Evolutionary conservation across 495 filamentous ascomycete species (phyloP).

Genomic region (Thermothielavioides terrestris): DNA sequence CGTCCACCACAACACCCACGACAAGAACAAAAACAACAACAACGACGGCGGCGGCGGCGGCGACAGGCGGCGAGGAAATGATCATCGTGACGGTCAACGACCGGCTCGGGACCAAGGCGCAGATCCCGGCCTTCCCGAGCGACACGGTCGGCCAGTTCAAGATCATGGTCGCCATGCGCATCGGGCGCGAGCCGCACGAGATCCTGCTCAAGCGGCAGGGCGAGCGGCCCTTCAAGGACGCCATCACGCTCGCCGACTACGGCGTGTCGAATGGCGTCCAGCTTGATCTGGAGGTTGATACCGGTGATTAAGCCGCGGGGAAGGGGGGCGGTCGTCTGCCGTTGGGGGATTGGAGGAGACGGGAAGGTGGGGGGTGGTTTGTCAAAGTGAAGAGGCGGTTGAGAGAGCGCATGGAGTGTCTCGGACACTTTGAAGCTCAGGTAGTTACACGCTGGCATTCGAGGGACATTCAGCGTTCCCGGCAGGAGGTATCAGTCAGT

Average conservation of each 20-base stretch:
- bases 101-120: slow-evolving; percentile 79
- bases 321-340: not conserved
- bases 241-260: slow-evolving; percentile 79
- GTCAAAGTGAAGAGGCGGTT: too few species aligned
- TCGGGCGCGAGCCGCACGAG: slow-evolving; percentile 81
- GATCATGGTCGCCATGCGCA: slow-evolving; percentile 74
- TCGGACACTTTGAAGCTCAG: too few species aligned
- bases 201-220: slow-evolving; percentile 88
- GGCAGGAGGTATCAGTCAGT: too few species aligned
- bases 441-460: too few species aligned
- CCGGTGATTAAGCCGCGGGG: slow-evolving; percentile 54
- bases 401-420: too few species aligned
- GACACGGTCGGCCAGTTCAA: slow-evolving; percentile 84
- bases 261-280: slow-evolving; percentile 83
- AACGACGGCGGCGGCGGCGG: slow-evolving; percentile 2
- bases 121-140: slow-evolving; percentile 74
- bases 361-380: not conserved
- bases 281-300: slow-evolving; percentile 78
- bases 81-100: slow-evolving; percentile 91
- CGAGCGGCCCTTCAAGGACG: slow-evolving; percentile 84
- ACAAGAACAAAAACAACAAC: slow-evolving; percentile 17
- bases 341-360: not conserved
- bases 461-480: too few species aligned
- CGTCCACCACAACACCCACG: not conserved
- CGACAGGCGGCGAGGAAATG: slow-evolving; percentile 55